A percentile compares a stretch with the other conserved stretches of the same genome.
Conservation (phyloP, 2,329 filamentous ascomycete genomes). For the Cercospora janseana region DNA sequence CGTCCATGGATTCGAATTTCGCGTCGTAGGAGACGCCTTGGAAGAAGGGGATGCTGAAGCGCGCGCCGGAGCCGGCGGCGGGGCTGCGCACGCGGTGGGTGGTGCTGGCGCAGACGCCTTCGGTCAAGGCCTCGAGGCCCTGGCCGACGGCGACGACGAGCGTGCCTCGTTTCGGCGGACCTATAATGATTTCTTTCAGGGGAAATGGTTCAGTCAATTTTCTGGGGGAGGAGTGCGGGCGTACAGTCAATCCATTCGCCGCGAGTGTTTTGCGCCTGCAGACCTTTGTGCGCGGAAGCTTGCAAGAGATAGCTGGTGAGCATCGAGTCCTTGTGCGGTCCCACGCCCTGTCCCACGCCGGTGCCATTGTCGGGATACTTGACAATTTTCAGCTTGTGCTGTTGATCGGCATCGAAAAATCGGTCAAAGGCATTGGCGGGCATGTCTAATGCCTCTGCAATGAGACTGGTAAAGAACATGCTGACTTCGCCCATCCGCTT, state of each 20-base stretch:
- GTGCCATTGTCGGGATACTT: conserved; percentile 73
- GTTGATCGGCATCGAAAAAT: conserved; percentile 70
- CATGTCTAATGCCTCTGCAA: conserved; percentile 79
- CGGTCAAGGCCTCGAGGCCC: conserved; percentile 79
- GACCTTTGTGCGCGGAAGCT: conserved; percentile 68
- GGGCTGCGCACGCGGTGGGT: conserved; percentile 83
- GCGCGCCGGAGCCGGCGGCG: conserved; percentile 63
- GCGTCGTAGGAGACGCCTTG: conserved; percentile 80
- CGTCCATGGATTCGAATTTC: conserved; percentile 72
- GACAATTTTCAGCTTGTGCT: conserved; percentile 87
- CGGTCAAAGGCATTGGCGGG: conserved; percentile 67
- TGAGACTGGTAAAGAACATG: conserved; percentile 71
- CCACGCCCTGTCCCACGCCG: conserved; percentile 60
- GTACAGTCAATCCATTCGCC: conserved; percentile 77
- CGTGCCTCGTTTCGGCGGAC: conserved; percentile 68
- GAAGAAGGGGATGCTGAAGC: conserved; percentile 84
- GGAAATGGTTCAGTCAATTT: not conserved
- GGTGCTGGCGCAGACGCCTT: conserved; percentile 75
- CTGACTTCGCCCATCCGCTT: conserved; percentile 69
- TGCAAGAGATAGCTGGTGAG: conserved; percentile 78
- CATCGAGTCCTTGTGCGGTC: conserved; percentile 84
- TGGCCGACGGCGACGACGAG: conserved; percentile 86
- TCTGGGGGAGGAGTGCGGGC: conserved; percentile 1
- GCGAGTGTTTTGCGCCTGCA: conserved; percentile 78
- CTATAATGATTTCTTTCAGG: conserved; percentile 1